Base-by-base conservation (phyloP, 495 filamentous ascomycete species). In the Penicillium samsonianum region DNA sequence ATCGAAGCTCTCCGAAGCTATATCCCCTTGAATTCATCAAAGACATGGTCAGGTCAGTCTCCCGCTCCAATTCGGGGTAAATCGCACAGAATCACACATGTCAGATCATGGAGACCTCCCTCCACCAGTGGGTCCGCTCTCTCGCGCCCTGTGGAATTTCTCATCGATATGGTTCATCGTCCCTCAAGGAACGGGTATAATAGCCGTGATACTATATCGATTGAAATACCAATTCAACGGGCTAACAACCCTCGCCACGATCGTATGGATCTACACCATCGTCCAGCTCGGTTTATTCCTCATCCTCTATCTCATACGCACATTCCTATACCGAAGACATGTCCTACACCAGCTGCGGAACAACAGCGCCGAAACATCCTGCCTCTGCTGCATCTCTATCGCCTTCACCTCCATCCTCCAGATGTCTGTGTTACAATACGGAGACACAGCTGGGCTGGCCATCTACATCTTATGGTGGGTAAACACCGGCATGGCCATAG, bases 251-350 rank as follows among this genome's bases (percentile, higher is more conserved):
- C 44, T 76, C 23, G 60, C 72, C 26, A 60, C 63, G 38, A 65
- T 75, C 22, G 55, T 73, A 20, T 75, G 70, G 70, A 62, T 72
- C 35, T 71, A 71, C 46, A 64, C 64, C 8, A 70, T 73, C 20
- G 60, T 51, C 10, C 55, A 73, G 2, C 57, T 72, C 2, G 41
- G 30, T 6, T 5, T 65, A 2, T 50, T 46, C 19, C 38, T 73
- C 12, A 22, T 53, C 19, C n/a, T 72, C 16, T 76, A 72, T 38
- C 20, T 67, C 6, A 38, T 71, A 4, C 71, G 71, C 22, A 54
- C 61, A 28, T n/a, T 59, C 10, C 31, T 70, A 10, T 65, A 70
- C 51, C 68, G 65, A 16, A 59, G 43, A 31, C 64, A 71, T 50
- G 68, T 73, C 49, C 31, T 23, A 2, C 51, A 55, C 30, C 55